Evolutionary conservation across 768 basidiomycete genomes (phyloP).

Genomic region (Kondoa subrosea): DNA sequence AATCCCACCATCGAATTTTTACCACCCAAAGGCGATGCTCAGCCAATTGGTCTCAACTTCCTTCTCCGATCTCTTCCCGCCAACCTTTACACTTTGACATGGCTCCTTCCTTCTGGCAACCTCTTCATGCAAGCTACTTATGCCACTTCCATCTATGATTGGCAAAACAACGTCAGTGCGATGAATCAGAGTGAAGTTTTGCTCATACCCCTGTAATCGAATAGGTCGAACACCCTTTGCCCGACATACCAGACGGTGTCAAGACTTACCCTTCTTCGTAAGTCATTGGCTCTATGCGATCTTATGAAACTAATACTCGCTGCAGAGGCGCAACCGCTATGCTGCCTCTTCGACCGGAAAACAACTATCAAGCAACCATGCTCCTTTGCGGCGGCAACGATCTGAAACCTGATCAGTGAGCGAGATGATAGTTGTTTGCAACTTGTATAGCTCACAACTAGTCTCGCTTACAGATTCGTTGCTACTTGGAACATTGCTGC

Average conservation of each 20-base stretch:
- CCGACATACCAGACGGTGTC: conserved; percentile 40
- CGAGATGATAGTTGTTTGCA: too few species aligned
- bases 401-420: conserved; percentile 46
- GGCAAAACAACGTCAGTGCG: conserved; percentile 23
- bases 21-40: conserved; percentile 31
- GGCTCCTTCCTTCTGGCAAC: conserved; percentile 43
- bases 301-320: too few species aligned
- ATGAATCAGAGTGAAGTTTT: neutral
- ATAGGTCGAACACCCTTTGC: conserved; percentile 34
- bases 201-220: too few species aligned
- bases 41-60: conserved; percentile 38
- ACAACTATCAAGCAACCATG: conserved; percentile 70
- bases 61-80: neutral
- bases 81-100: conserved; percentile 49
- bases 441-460: too few species aligned
- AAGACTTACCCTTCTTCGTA: conserved; percentile 86
- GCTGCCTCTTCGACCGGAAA: conserved; percentile 80
- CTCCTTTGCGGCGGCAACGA: conserved; percentile 81
- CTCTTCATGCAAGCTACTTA: conserved; percentile 32
- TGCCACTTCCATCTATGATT: conserved; percentile 37
- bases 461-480: too few species aligned
- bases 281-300: too few species aligned
- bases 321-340: conserved; percentile 73
- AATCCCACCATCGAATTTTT: conserved; percentile 44
- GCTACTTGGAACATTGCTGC: conserved; percentile 4